A percentile compares a stretch with the other conserved stretches of the same genome.
Evolutionary conservation across 495 filamentous ascomycete species (phyloP).

Genomic region (Aspergillus incahuasiensis): DNA sequence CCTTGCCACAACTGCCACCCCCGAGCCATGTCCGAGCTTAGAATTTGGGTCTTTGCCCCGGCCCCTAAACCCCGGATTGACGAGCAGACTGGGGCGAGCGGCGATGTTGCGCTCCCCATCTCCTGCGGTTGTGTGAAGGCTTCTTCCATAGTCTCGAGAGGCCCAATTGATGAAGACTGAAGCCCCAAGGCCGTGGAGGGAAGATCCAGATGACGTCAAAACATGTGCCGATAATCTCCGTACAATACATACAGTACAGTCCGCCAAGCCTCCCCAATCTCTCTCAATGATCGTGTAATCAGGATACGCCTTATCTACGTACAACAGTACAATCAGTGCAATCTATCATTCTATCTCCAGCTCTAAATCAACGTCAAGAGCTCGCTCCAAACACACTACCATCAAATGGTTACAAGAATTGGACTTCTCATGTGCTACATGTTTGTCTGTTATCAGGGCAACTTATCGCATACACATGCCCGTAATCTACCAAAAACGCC

Average conservation of each 20-base stretch:
- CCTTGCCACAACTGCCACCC: background rate
- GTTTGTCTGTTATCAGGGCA: too few species aligned
- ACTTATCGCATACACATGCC: background rate
- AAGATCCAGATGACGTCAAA: conserved; percentile 27
- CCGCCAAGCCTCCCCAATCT: too few species aligned
- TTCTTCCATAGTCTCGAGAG: background rate
- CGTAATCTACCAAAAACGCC: background rate
- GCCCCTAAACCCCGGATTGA: background rate
- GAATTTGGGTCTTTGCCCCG: background rate
- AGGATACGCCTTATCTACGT: background rate
- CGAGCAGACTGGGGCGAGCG: background rate
- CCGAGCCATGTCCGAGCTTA: background rate
- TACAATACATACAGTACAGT: conserved; percentile 18
- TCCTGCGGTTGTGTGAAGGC: background rate
- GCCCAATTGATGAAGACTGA: background rate
- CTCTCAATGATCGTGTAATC: background rate
- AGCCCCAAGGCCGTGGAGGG: background rate
- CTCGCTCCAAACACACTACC: too few species aligned
- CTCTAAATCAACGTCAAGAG: background rate
- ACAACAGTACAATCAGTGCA: too few species aligned
- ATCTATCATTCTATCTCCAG: background rate
- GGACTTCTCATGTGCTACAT: too few species aligned
- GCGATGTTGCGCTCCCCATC: background rate
- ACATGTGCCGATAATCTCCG: conserved; percentile 22
- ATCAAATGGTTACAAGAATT: too few species aligned